These are phyloP conservation scores for Chalciporus sp. DNA, from an alignment of 1,284 basidiomycete species.

Conservation along the genomic window DNA sequence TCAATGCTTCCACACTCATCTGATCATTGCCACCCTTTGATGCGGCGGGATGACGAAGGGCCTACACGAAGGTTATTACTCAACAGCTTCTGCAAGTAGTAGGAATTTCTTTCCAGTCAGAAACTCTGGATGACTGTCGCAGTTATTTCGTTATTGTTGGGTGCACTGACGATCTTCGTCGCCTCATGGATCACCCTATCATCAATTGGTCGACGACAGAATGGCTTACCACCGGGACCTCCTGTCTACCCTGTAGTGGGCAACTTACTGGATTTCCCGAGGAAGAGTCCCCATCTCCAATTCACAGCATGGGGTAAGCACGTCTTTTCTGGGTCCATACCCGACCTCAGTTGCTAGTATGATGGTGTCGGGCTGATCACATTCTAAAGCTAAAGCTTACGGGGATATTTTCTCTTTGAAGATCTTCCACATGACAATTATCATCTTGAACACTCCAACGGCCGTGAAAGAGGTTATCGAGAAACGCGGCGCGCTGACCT, in stretches of 20 bases:
- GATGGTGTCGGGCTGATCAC: conserved; percentile 3
- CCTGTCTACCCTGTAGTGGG: conserved; percentile 35
- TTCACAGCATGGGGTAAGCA: neutral
- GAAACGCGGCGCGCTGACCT: conserved; percentile 8
- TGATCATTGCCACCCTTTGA: too few species aligned
- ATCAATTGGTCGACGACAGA: conserved; percentile 12
- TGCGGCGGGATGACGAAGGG: too few species aligned
- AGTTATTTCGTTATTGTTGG: neutral
- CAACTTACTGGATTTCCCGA: conserved; percentile 32
- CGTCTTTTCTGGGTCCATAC: neutral
- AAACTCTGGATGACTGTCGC: neutral
- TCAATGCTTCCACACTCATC: too few species aligned
- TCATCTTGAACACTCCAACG: conserved; percentile 14
- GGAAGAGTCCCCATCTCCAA: conserved; percentile 15
- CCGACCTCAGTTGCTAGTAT: neutral
- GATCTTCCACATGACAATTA: conserved; percentile 9
- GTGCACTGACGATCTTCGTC: neutral
- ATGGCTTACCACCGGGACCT: conserved; percentile 33
- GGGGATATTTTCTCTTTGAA: conserved; percentile 20
- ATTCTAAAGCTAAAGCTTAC: conserved; percentile 14
- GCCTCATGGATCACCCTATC: neutral
- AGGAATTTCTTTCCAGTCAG: too few species aligned
- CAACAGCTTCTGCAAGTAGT: too few species aligned
- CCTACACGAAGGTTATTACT: too few species aligned
- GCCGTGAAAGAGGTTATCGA: conserved; percentile 19